phyloP scores from a whole-genome alignment of 208 protist genomes.

The Acanthamoeba culbertsoni region DNA sequence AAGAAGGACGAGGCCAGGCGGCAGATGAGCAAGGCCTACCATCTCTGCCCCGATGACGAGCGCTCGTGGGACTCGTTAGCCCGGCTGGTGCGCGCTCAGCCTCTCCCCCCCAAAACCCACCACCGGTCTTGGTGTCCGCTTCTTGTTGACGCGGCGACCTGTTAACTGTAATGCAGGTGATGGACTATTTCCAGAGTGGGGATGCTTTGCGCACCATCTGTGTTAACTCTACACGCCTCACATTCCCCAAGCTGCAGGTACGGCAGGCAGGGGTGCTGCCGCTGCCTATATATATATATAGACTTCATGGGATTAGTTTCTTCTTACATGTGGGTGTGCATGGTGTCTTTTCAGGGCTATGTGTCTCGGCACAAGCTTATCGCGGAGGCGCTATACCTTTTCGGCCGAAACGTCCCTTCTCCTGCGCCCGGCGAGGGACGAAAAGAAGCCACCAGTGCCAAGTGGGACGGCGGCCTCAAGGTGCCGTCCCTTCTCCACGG shows the following conservation, averaged over 20 bases:
- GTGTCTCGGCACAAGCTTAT: background rate
- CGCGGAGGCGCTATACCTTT: background rate
- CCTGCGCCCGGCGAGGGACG: background rate
- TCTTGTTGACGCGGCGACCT: background rate
- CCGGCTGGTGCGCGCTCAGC: background rate
- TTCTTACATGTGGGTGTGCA: background rate
- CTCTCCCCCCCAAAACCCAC: background rate
- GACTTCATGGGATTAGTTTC: background rate
- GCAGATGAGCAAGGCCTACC: background rate
- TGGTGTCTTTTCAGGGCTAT: no score
- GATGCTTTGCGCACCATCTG: background rate
- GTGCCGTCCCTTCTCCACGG: background rate
- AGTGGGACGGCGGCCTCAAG: background rate
- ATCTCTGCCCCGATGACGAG: background rate
- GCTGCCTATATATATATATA: no score
- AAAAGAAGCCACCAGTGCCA: background rate
- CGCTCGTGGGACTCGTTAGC: background rate
- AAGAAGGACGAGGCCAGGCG: background rate
- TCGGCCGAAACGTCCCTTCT: background rate
- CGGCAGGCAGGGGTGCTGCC: background rate
- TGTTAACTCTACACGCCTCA: background rate
- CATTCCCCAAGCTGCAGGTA: background rate
- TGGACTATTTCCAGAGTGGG: conserved; percentile 22
- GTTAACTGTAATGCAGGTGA: background rate
- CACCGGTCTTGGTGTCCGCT: background rate